These are phyloP conservation scores for Pontederia paniculata DNA, from an alignment of 176 grass and related monocot species.

Conservation along the genomic window DNA sequence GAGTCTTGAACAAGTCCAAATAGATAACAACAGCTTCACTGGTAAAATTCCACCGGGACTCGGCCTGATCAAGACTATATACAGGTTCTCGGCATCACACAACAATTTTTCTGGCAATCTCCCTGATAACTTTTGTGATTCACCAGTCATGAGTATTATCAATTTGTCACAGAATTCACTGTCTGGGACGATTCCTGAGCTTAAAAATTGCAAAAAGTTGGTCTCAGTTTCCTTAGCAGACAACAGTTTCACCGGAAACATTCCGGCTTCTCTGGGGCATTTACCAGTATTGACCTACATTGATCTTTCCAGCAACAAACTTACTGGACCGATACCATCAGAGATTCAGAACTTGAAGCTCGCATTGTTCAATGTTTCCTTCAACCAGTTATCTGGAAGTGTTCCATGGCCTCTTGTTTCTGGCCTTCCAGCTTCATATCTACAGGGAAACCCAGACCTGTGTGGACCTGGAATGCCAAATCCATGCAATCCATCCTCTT, in stretches of 20 bases:
- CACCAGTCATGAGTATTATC: slow-evolving; percentile 57
- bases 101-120: slow-evolving; percentile 45
- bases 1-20: slow-evolving; percentile 58
- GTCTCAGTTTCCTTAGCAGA: slow-evolving; percentile 53
- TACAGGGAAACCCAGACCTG: slow-evolving; percentile 48
- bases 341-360: slow-evolving; percentile 63
- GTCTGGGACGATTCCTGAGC: slow-evolving; percentile 35
- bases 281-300: slow-evolving; percentile 71
- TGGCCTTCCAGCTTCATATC: slow-evolving; percentile 51
- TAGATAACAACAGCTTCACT: slow-evolving; percentile 64
- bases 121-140: slow-evolving; percentile 55
- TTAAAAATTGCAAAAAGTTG: slow-evolving; percentile 49
- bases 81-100: slow-evolving; percentile 56
- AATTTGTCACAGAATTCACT: slow-evolving; percentile 59
- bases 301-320: slow-evolving; percentile 58
- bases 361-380: slow-evolving; percentile 66
- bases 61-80: slow-evolving; percentile 48
- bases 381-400: slow-evolving; percentile 50
- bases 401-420: slow-evolving; percentile 41
- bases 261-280: slow-evolving; percentile 43
- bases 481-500: slow-evolving; percentile 12
- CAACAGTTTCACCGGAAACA: slow-evolving; percentile 48
- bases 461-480: slow-evolving; percentile 48
- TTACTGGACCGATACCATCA: slow-evolving; percentile 44
- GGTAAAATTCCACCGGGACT: slow-evolving; percentile 40